A percentile compares a stretch with the other conserved stretches of the same genome.
Conservation (phyloP, 108 stramenopile species). For the Epithemia pelagica region DNA sequence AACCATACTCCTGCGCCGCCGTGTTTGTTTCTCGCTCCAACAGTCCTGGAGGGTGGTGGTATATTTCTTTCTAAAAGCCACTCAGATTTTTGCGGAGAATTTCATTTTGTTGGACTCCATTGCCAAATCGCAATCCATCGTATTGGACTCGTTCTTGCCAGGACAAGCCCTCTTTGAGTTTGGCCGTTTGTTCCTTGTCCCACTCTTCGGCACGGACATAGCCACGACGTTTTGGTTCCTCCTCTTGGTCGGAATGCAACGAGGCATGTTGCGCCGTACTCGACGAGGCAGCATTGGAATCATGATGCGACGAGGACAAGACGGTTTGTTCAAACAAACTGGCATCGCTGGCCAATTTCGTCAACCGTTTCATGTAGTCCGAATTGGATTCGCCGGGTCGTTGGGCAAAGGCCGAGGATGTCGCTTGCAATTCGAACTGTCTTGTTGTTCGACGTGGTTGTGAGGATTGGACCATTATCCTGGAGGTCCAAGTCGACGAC, state of each 20-base stretch:
- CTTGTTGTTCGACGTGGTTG: too few species aligned
- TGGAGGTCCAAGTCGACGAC: too few species aligned
- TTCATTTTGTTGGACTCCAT: constrained; percentile 67
- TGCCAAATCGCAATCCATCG: constrained; percentile 62
- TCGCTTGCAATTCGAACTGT: too few species aligned
- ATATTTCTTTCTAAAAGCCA: constrained; percentile 26
- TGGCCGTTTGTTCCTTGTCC: constrained; percentile 41
- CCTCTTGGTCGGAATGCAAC: neutral
- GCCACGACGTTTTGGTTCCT: constrained; percentile 21
- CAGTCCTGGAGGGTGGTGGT: too few species aligned
- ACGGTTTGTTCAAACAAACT: constrained; percentile 1
- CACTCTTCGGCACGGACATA: constrained; percentile 73
- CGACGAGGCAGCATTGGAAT: neutral
- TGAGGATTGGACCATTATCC: too few species aligned
- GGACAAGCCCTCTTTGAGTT: constrained; percentile 22
- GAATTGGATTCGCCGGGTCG: constrained; percentile 6
- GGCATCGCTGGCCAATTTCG: constrained; percentile 3
- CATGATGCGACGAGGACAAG: neutral
- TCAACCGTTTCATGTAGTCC: constrained; percentile 4
- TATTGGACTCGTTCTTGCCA: constrained; percentile 71
- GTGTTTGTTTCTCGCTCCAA: too few species aligned
- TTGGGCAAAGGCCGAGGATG: neutral
- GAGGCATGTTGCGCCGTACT: neutral
- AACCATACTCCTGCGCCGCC: too few species aligned
- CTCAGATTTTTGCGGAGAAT: constrained; percentile 55